Percentiles rank a stretch among this genome's conserved stretches.
Evolutionary conservation across 257 asterid species (phyloP).

Genomic region (Galeopsis tetrahit): DNA sequence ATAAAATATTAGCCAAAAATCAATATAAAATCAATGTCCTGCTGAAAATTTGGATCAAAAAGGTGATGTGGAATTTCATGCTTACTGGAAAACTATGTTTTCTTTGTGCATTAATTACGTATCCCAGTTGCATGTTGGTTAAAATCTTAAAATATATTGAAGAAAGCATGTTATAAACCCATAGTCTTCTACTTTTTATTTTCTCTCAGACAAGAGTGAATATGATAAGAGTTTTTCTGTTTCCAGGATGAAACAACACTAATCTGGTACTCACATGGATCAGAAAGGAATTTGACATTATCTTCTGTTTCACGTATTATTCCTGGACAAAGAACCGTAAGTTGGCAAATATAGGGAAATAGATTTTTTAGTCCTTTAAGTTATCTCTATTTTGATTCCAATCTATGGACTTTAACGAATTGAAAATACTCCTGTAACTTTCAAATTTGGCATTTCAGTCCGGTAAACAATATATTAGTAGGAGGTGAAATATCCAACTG

Average conservation of each 20-base stretch:
- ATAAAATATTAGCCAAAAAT: not conserved
- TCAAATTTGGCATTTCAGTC: too few relatives aligned
- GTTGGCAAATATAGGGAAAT: slow-evolving; percentile 40
- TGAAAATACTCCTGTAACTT: too few relatives aligned
- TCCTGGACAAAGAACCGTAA: slow-evolving; percentile 99
- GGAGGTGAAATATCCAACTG: too few relatives aligned
- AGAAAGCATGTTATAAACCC: slow-evolving; percentile 12
- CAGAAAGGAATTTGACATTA: slow-evolving; percentile 83
- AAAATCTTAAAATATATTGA: not conserved
- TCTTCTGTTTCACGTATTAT: slow-evolving; percentile 77
- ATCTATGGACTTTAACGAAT: too few relatives aligned
- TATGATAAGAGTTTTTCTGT: slow-evolving; percentile 26
- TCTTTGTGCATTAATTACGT: not conserved
- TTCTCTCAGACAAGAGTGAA: not conserved
- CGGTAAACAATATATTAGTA: too few relatives aligned
- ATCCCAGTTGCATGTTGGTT: not conserved
- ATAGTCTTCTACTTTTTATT: not conserved
- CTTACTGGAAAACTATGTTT: not conserved
- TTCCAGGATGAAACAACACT: slow-evolving; percentile 89
- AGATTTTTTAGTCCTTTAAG: too few relatives aligned
- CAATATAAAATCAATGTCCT: not conserved
- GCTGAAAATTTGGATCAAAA: not conserved
- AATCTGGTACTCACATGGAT: slow-evolving; percentile 85
- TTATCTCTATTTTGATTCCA: too few relatives aligned
- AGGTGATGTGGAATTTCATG: not conserved